Evolutionary conservation across 345 rosid genomes (phyloP).

Genomic region (Arabis hirsuta): DNA sequence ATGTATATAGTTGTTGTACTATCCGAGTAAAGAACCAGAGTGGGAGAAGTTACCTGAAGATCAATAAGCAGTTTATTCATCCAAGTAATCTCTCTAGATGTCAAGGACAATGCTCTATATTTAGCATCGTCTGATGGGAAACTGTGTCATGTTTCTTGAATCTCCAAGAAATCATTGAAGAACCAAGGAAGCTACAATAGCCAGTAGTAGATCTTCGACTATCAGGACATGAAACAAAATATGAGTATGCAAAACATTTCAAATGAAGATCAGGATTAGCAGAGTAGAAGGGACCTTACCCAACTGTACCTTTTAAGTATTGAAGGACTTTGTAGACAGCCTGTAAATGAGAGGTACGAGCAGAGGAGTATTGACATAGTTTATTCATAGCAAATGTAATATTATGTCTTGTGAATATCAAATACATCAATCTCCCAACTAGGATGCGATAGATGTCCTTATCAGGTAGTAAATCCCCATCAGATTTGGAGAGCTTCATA

Average conservation of each 20-base stretch:
- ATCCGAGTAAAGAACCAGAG: too few relatives aligned
- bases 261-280: background rate
- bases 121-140: background rate
- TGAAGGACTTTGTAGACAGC: background rate
- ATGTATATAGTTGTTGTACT: too few relatives aligned
- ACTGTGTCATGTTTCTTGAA: background rate
- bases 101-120: background rate
- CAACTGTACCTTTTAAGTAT: background rate
- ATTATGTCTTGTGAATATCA: background rate
- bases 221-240: background rate
- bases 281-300: background rate
- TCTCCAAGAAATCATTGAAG: background rate
- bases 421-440: background rate
- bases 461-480: background rate
- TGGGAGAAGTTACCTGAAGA: too few relatives aligned
- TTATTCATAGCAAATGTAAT: background rate
- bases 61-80: too few relatives aligned
- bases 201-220: too few relatives aligned
- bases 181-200: background rate
- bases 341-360: background rate
- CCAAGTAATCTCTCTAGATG: background rate
- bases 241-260: background rate
- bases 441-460: background rate
- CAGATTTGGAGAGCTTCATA: background rate
- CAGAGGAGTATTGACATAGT: background rate